These are phyloP conservation scores for Solanum paucissectum DNA, from an alignment of 257 asterid genomes.

Conservation along the genomic window DNA sequence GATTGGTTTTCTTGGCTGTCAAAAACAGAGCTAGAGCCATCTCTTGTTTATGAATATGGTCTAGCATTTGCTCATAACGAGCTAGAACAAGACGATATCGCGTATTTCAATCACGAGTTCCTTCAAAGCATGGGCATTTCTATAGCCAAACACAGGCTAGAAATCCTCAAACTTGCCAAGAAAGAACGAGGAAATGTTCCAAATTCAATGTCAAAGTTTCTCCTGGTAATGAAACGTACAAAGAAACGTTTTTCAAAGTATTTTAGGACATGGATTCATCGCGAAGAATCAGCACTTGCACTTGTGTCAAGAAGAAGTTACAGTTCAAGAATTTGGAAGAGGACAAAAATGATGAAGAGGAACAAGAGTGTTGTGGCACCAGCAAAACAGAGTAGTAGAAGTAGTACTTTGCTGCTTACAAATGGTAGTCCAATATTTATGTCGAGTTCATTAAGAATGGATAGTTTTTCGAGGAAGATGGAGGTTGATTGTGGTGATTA, in stretches of 20 bases:
- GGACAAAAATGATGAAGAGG: constrained; percentile 31
- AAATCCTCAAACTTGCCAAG: constrained; percentile 54
- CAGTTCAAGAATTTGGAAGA: constrained; percentile 40
- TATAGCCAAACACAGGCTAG: constrained; percentile 65
- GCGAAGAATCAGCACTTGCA: constrained; percentile 41
- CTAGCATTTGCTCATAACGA: constrained; percentile 34
- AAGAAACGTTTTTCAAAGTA: constrained; percentile 41
- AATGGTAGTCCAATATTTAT: constrained; percentile 39
- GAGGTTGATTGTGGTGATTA: constrained; percentile 20
- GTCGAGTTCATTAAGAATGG: constrained; percentile 41
- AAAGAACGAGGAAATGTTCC: constrained; percentile 7
- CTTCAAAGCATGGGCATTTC: constrained; percentile 45
- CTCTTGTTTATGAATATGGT: constrained; percentile 33
- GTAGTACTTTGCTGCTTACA: constrained; percentile 40
- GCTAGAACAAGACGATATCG: constrained; percentile 38
- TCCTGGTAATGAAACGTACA: constrained; percentile 47
- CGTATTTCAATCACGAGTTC: constrained; percentile 38
- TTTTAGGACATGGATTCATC: constrained; percentile 27
- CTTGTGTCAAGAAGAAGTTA: constrained; percentile 34
- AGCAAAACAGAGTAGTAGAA: not conserved
- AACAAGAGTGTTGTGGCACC: constrained; percentile 20
- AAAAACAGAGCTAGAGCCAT: constrained; percentile 32
- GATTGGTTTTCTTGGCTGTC: constrained; percentile 50
- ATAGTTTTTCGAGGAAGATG: constrained; percentile 34
- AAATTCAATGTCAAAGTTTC: constrained; percentile 32